phyloP scores from a whole-genome alignment of 2,329 filamentous ascomycete species.

The Epichloe scottii region DNA sequence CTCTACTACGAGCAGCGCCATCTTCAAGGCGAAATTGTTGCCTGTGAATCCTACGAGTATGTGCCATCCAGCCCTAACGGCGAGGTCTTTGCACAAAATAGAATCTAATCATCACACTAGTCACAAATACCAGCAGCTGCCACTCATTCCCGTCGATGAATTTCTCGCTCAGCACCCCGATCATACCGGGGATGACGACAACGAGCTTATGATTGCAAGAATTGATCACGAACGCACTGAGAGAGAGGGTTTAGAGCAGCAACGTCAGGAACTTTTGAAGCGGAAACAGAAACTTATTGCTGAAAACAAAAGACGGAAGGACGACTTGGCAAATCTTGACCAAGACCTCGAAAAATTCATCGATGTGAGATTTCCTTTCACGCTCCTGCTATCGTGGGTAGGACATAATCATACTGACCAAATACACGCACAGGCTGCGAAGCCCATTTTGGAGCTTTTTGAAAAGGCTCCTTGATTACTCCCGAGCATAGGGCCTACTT shows the following conservation, averaged over 20 bases:
- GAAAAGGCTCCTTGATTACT: slow-evolving; percentile 50
- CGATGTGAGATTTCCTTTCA: slow-evolving; percentile 44
- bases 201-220: slow-evolving; percentile 74
- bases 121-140: slow-evolving; percentile 78
- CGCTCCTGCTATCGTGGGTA: not conserved
- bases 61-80: slow-evolving; percentile 20
- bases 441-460: slow-evolving; percentile 77
- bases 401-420: not conserved
- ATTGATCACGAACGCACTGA: slow-evolving; percentile 85
- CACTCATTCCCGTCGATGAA: slow-evolving; percentile 70
- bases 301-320: slow-evolving; percentile 83
- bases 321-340: slow-evolving; percentile 83
- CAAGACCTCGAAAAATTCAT: slow-evolving; percentile 90
- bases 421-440: slow-evolving; percentile 51
- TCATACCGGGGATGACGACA: slow-evolving; percentile 57
- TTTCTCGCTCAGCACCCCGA: slow-evolving; percentile 70
- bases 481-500: not conserved
- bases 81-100: not conserved
- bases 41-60: slow-evolving; percentile 85
- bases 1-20: slow-evolving; percentile 93
- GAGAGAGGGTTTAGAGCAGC: slow-evolving; percentile 73
- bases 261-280: slow-evolving; percentile 63
- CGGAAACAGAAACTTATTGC: slow-evolving; percentile 49
- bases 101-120: slow-evolving; percentile 28
- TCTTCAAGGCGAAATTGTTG: slow-evolving; percentile 76